These are phyloP conservation scores for Blastomyces emzantsi DNA, from an alignment of 2,329 filamentous ascomycete genomes.

Conservation along the genomic window DNA sequence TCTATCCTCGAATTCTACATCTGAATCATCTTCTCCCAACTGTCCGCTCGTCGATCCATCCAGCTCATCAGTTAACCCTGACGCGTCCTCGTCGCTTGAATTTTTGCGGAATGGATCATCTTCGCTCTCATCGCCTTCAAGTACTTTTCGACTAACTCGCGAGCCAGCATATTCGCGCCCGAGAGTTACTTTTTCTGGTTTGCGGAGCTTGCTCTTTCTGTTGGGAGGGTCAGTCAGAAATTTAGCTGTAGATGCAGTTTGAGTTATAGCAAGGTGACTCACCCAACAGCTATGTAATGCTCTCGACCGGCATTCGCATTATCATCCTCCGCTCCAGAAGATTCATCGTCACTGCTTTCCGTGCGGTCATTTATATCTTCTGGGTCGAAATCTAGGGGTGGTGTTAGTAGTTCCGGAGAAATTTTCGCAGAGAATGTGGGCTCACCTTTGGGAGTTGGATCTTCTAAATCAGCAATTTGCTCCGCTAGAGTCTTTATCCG, in stretches of 20 bases:
- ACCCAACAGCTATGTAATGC: constrained; percentile 75
- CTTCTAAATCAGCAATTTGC: constrained; percentile 54
- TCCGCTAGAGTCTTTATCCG: constrained; percentile 45
- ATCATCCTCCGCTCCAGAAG: constrained; percentile 38
- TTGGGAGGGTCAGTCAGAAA: constrained; percentile 9
- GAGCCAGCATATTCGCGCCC: constrained; percentile 75
- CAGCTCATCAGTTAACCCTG: constrained; percentile 15
- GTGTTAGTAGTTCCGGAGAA: constrained; percentile 6
- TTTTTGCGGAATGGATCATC: constrained; percentile 37
- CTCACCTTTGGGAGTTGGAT: constrained; percentile 54
- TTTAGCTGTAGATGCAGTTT: background rate
- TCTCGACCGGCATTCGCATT: constrained; percentile 59
- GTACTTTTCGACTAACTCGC: constrained; percentile 59
- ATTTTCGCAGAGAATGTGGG: constrained; percentile 12
- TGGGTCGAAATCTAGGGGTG: constrained; percentile 66
- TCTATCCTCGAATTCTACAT: constrained; percentile 6
- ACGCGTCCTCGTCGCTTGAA: constrained; percentile 26
- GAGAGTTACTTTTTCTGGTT: constrained; percentile 57
- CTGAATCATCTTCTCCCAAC: background rate
- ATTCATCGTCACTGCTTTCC: constrained; percentile 46
- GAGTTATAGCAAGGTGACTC: constrained; percentile 20
- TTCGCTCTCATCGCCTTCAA: constrained; percentile 48
- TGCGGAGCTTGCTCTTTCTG: constrained; percentile 74
- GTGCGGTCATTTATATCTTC: constrained; percentile 56
- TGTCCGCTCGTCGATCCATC: constrained; percentile 18